Conservation (phyloP, 2,329 filamentous ascomycete species). For the Neopestalotiopsis sp. region DNA sequence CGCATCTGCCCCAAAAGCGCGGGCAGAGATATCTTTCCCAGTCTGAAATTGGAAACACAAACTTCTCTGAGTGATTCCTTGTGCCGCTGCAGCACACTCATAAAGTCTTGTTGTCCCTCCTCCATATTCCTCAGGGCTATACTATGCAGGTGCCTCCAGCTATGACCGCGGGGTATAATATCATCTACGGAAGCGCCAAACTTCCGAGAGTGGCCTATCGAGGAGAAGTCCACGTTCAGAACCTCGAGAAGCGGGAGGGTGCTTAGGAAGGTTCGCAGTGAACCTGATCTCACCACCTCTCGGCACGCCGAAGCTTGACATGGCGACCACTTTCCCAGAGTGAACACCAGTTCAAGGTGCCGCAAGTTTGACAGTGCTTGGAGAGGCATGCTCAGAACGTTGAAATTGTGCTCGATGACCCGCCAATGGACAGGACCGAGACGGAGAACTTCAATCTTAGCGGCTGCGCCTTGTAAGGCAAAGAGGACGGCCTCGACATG, state of each 20-base stretch:
- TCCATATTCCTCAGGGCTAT: constrained; percentile 28
- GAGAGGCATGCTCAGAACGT: neutral
- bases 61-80: constrained; percentile 29
- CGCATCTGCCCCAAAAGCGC: constrained; percentile 32
- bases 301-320: constrained; percentile 21
- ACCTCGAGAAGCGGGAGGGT: constrained; percentile 28
- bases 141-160: constrained; percentile 29
- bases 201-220: constrained; percentile 4
- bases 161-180: constrained; percentile 23
- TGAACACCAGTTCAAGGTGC: constrained; percentile 15
- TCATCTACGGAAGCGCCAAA: constrained; percentile 4
- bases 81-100: constrained; percentile 28
- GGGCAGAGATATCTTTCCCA: constrained; percentile 30
- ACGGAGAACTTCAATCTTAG: neutral
- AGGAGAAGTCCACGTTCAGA: constrained; percentile 28
- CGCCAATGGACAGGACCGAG: neutral
- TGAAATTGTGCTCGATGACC: neutral
- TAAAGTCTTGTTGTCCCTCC: constrained; percentile 29
- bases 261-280: constrained; percentile 24
- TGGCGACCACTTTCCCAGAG: constrained; percentile 24
- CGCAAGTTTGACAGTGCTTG: constrained; percentile 18
- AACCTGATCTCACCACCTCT: neutral
- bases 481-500: neutral
- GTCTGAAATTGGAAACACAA: constrained; percentile 29
- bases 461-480: neutral